A percentile compares a stretch with the other conserved stretches of the same genome.
Evolutionary conservation across 371 early-diverging fungal genomes (phyloP).

Genomic region (Mortierella sp.): DNA sequence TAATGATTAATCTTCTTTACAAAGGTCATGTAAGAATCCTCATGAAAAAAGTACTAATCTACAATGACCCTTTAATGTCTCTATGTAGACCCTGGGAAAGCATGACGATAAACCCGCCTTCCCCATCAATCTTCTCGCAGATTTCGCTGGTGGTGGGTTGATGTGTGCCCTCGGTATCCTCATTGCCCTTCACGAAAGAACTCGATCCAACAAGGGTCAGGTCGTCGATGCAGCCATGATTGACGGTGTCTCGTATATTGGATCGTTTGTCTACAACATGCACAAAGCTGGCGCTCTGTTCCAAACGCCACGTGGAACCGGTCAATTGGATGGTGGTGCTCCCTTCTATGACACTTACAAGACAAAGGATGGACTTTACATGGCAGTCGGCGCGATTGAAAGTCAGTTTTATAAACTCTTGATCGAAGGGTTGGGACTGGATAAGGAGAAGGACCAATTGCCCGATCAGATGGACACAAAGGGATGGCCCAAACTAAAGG

Average conservation of each 20-base stretch:
- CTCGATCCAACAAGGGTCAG: constrained; percentile 75
- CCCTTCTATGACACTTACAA: constrained; percentile 80
- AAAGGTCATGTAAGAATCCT: too few species aligned
- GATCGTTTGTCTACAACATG: constrained; percentile 67
- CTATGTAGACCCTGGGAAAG: constrained; percentile 67
- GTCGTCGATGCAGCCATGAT: constrained; percentile 81
- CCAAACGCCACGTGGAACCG: constrained; percentile 70
- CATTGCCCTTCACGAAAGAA: constrained; percentile 74
- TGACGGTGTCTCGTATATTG: constrained; percentile 40
- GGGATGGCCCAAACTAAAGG: constrained; percentile 69
- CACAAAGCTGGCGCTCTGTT: constrained; percentile 66
- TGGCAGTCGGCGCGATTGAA: constrained; percentile 84
- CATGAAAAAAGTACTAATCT: too few species aligned
- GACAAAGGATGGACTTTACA: constrained; percentile 76
- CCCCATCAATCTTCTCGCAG: constrained; percentile 78
- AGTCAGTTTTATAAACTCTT: constrained; percentile 76
- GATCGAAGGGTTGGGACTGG: constrained; percentile 66
- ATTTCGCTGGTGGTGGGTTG: constrained; percentile 84
- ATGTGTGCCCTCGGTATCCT: constrained; percentile 79
- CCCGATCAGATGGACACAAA: constrained; percentile 68
- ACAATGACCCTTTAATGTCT: too few species aligned
- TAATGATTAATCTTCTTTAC: neutral
- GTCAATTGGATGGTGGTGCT: constrained; percentile 79
- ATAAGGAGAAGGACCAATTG: constrained; percentile 46
- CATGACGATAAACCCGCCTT: constrained; percentile 70